phyloP scores from a whole-genome alignment of 2,329 filamentous ascomycete genomes.

The Colletotrichum navitas region DNA sequence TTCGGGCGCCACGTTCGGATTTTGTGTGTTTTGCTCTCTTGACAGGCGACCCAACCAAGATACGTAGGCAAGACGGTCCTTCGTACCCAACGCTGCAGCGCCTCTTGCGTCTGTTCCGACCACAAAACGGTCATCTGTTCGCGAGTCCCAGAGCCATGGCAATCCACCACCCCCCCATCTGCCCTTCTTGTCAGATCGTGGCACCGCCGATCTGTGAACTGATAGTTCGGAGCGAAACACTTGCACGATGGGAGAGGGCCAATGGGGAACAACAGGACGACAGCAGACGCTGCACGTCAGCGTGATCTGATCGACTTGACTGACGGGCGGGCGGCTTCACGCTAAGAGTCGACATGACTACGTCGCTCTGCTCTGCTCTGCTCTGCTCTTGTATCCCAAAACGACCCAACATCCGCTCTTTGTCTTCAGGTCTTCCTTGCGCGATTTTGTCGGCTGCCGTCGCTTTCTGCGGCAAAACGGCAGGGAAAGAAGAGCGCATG shows the following conservation, averaged over 20 bases:
- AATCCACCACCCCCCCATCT: constrained; percentile 2
- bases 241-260: constrained; percentile 4
- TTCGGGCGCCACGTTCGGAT: constrained; percentile 8
- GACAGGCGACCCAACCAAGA: neutral
- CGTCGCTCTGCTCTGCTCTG: neutral
- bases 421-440: neutral
- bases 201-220: constrained; percentile 32
- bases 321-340: neutral
- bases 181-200: constrained; percentile 26
- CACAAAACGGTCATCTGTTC: constrained; percentile 1
- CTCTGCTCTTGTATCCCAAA: neutral
- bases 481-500: neutral
- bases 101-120: neutral
- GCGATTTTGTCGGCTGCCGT: neutral
- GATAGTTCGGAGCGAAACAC: constrained; percentile 17
- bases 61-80: neutral
- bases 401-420: neutral
- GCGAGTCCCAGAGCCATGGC: constrained; percentile 27
- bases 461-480: neutral
- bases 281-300: constrained; percentile 8
- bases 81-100: constrained; percentile 4
- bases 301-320: constrained; percentile 26
- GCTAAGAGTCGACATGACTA: neutral
- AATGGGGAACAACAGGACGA: constrained; percentile 4
- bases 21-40: neutral